A percentile compares a stretch with the other conserved stretches of the same genome.
These are phyloP conservation scores for Lentinula detonsa DNA, from an alignment of 768 basidiomycete species.

Conservation along the genomic window DNA sequence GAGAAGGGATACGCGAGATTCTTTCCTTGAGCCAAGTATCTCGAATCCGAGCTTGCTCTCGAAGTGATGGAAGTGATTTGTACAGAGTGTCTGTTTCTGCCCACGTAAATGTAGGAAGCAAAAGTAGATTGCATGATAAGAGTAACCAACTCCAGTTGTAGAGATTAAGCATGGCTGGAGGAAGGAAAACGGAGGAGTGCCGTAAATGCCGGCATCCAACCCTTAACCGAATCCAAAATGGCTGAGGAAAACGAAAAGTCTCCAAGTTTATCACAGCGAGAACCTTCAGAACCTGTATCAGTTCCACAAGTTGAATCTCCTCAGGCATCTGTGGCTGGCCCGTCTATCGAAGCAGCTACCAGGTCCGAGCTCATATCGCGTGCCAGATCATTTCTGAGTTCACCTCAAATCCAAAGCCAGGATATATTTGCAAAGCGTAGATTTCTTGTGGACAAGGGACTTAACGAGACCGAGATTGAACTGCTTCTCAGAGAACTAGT, in stretches of 20 bases:
- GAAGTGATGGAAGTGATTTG: constrained; percentile 28
- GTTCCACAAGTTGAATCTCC: not conserved
- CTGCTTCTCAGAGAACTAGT: constrained; percentile 53
- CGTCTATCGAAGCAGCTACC: constrained; percentile 10
- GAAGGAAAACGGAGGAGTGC: not conserved
- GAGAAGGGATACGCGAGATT: constrained; percentile 31
- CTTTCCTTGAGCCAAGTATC: constrained; percentile 35
- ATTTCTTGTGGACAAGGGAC: constrained; percentile 69
- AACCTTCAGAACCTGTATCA: not conserved
- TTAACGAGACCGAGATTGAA: constrained; percentile 56
- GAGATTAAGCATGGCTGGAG: not conserved
- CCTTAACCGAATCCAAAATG: not conserved
- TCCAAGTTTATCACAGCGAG: not conserved
- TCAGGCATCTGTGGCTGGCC: not conserved
- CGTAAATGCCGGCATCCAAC: not conserved
- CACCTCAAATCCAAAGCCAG: constrained; percentile 59
- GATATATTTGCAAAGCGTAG: constrained; percentile 48
- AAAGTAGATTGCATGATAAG: not conserved
- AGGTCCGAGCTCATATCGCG: constrained; percentile 41
- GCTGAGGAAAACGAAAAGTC: not conserved
- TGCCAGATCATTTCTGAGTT: constrained; percentile 60
- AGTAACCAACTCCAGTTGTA: not conserved
- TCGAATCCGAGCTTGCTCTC: constrained; percentile 32
- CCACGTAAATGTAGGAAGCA: not conserved
- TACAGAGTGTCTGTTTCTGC: constrained; percentile 14